phyloP scores from a whole-genome alignment of 352 stramenopile genomes.

The Globisporangium mamillatum region DNA sequence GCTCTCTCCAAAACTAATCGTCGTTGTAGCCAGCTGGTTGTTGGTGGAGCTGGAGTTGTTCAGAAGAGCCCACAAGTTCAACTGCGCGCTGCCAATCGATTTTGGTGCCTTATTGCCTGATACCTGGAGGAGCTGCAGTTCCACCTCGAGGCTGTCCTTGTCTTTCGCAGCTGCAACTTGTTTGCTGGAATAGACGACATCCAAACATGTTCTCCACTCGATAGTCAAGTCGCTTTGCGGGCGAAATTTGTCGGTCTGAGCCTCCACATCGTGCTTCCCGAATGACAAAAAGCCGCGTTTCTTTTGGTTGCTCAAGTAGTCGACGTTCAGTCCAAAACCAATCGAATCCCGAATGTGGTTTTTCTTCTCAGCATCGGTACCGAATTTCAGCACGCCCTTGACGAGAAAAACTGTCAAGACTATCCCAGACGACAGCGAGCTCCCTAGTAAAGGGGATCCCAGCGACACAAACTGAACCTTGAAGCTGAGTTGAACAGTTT shows the following conservation, averaged over 20 bases:
- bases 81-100: slow-evolving; percentile 27
- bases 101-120: slow-evolving; percentile 18
- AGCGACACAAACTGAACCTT: slow-evolving; percentile 26
- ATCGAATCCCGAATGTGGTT: neutral
- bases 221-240: slow-evolving; percentile 10
- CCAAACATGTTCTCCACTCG: slow-evolving; percentile 22
- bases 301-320: slow-evolving; percentile 26
- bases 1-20: slow-evolving; percentile 23
- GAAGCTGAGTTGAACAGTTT: slow-evolving; percentile 7
- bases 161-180: slow-evolving; percentile 22
- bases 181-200: slow-evolving; percentile 23
- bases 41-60: neutral
- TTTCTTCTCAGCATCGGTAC: neutral
- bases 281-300: slow-evolving; percentile 23
- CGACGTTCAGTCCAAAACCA: slow-evolving; percentile 17
- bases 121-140: slow-evolving; percentile 22
- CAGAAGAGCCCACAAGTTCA: slow-evolving; percentile 24
- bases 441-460: slow-evolving; percentile 15
- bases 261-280: slow-evolving; percentile 14
- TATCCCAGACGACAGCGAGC: slow-evolving; percentile 18
- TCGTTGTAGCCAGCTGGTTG: slow-evolving; percentile 3
- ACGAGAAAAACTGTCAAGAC: slow-evolving; percentile 29
- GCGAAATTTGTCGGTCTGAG: slow-evolving; percentile 11
- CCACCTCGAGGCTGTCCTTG: slow-evolving; percentile 32
- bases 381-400: slow-evolving; percentile 14